Base-by-base conservation (phyloP, 345 rosid species). In the Camelina laxa region DNA sequence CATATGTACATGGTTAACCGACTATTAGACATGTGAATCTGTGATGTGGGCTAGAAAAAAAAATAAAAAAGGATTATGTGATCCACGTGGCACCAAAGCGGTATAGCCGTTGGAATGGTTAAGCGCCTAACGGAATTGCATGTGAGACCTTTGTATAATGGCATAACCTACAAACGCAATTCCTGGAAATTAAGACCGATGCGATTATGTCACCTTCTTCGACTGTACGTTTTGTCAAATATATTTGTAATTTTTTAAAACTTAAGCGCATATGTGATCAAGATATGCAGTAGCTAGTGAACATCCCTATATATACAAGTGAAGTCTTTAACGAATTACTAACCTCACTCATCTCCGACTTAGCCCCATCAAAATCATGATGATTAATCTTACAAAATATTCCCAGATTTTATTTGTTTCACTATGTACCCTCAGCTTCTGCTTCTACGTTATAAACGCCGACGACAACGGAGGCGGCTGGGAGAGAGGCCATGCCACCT, bases 401-500 rank as follows among this genome's bases (percentile, higher is more conserved):
- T 47, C 58, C 20, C 47, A 55, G 0, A 56, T 62, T 55, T 17
- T 69, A 17, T 58, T 63, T 33, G 30, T 76, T 63, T 76, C 65
- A 45, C 45, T 76, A 45, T 69, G 51, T 35, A 70, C 71, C 24
- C 15, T 76, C 9, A 76, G 1, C 53, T 36, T 63, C 44, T 76
- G 35, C 50, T 70, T 69, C 24, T 44, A 45, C 60, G 4, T 36
- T 7, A 24, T 63, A 54, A 63, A 63, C 71, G 70, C 70, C 4
- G 15, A 44, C 65, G 42, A 61, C 30, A 41, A 76, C 12, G 75
- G 58, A 36, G 75, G 58, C 17, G 71, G 53, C 33, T 70, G 75
- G 80, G 60, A 76, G 24, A 76, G 80, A 54, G 80, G 75, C 60
- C 80, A 76, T 16, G 80, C 80, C n/a, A 76, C 80, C 27, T 76